Base-by-base conservation (phyloP, 495 filamentous ascomycete species). In the Schizothecium vesticola region DNA sequence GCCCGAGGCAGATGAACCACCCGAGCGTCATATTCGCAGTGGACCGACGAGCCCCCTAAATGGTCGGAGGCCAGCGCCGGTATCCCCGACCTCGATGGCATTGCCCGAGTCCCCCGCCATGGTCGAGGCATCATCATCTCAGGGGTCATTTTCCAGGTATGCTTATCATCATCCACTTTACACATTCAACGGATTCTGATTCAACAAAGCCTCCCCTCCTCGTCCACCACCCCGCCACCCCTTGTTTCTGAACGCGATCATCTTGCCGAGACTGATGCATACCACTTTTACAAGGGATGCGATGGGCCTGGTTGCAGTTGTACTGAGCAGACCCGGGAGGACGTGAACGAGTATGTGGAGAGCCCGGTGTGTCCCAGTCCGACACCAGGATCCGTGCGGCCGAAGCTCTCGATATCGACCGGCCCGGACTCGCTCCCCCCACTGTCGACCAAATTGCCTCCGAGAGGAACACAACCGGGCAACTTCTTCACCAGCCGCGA, bases 341-440 rank as follows among this genome's bases (percentile, higher is more conserved):
- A n/a, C 36, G 29, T 65, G 16, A 31, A 65, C 21, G 62, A 51
- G 1, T 22, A 51, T 24, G 16, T n/a, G 13, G 62, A 64, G n/a
- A 69, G 66, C 13, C 71, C 69, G 1, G 67, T 59, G 8, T 69
- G 56, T 57, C 63, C 66, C 25, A 71, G 65, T 16, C 66, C 69
- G 21, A 69, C 66, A 3, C 63, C 70, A 3, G 21, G 55, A 61
- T 56, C 66, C 9, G 26, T 59, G 24, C 56, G 72, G 29, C 72
- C 72, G n/a, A 72, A 74, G 36, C 63, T 74, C 25, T 67, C 67
- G 21, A 68, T 72, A n/a, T 67, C 70, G 9, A 72, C 68, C 4
- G 59, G 67, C 13, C 65, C 67, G 5, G 36, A 63, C n/a, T 64
- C 67, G 9, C 64, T 72, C 28, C 65, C 71, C 3, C 68, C 68